Conservation (phyloP, 1,139 yeast genomes). For the Yamadazyma trypodendri region DNA sequence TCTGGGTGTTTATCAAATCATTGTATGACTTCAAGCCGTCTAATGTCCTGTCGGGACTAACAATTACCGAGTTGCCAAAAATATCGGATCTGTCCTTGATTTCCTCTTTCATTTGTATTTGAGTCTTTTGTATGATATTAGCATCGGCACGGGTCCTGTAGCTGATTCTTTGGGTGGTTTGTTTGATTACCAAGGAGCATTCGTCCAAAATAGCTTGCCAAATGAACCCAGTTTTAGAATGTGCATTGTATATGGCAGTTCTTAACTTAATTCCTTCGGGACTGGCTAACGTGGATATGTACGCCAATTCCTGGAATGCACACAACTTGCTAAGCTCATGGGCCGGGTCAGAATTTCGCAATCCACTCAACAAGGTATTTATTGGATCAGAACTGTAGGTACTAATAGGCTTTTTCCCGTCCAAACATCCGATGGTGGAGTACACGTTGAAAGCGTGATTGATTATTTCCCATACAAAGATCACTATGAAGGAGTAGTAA, state of each 20-base stretch:
- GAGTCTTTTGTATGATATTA: slow-evolving; percentile 24
- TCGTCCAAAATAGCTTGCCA: slow-evolving; percentile 65
- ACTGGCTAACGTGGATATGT: slow-evolving; percentile 51
- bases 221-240: slow-evolving; percentile 41
- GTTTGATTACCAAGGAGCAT: slow-evolving; percentile 53
- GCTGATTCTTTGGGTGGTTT: slow-evolving; percentile 43
- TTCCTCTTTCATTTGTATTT: slow-evolving; percentile 16
- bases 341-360: slow-evolving; percentile 45
- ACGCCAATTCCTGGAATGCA: slow-evolving; percentile 75
- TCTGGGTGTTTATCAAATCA: slow-evolving; percentile 11
- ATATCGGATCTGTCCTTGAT: slow-evolving; percentile 20
- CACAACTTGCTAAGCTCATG: slow-evolving; percentile 61
- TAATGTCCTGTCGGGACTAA: slow-evolving; percentile 9
- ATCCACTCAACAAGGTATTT: slow-evolving; percentile 71
- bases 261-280: slow-evolving; percentile 45
- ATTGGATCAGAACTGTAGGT: slow-evolving; percentile 69
- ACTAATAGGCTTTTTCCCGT: slow-evolving; percentile 69
- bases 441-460: slow-evolving; percentile 70
- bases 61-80: slow-evolving; percentile 32
- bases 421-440: slow-evolving; percentile 79
- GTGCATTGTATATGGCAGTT: slow-evolving; percentile 52
- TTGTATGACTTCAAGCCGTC: slow-evolving; percentile 11
- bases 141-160: slow-evolving; percentile 33
- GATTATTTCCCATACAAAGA: slow-evolving; percentile 57
- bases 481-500: slow-evolving; percentile 37